phyloP scores from a whole-genome alignment of 2,329 filamentous ascomycete species.

The Meredithiella fracta region DNA sequence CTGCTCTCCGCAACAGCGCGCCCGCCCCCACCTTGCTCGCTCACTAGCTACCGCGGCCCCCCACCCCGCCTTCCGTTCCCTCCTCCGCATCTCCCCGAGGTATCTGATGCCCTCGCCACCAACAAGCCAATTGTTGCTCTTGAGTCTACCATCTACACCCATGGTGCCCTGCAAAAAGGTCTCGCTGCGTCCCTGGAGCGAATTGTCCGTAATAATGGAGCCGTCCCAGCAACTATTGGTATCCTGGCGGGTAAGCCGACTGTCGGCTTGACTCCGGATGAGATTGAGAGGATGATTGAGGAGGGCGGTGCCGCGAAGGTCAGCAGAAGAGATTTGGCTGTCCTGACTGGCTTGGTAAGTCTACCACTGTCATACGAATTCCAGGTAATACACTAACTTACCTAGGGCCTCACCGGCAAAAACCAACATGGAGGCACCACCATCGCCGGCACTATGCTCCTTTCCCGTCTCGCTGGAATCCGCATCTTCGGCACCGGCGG shows the following conservation, averaged over 20 bases:
- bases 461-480: slow-evolving; percentile 75
- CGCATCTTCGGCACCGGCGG: slow-evolving; percentile 89
- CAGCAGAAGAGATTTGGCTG: slow-evolving; percentile 73
- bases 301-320: slow-evolving; percentile 59
- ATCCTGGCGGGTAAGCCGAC: slow-evolving; percentile 68
- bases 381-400: neutral
- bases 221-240: slow-evolving; percentile 78
- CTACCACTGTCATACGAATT: neutral
- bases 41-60: neutral
- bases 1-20: neutral
- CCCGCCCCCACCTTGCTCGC: neutral
- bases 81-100: slow-evolving; percentile 66
- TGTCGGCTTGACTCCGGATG: slow-evolving; percentile 57
- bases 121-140: slow-evolving; percentile 77
- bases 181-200: slow-evolving; percentile 66
- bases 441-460: slow-evolving; percentile 79
- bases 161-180: slow-evolving; percentile 64
- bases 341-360: slow-evolving; percentile 58
- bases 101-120: slow-evolving; percentile 56
- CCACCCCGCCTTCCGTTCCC: slow-evolving; percentile 1
- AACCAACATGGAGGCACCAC: slow-evolving; percentile 79
- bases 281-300: slow-evolving; percentile 56
- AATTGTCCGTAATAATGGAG: slow-evolving; percentile 65
- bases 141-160: slow-evolving; percentile 94
- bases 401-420: slow-evolving; percentile 45